These are phyloP conservation scores for Penicillium robsamsonii DNA, from an alignment of 495 filamentous ascomycete genomes.

Conservation along the genomic window DNA sequence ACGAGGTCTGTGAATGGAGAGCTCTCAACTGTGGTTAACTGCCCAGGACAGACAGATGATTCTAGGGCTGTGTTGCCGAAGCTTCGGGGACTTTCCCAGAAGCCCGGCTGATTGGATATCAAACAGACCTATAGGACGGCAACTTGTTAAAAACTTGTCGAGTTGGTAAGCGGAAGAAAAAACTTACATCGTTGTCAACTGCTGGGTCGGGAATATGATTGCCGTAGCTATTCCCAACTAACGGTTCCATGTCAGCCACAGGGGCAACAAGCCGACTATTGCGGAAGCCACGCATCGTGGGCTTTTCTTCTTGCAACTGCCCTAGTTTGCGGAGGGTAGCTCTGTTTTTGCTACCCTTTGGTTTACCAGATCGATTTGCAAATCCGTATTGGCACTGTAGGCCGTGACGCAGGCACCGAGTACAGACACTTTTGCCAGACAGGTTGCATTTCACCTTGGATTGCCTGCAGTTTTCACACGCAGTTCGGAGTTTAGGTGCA, in stretches of 20 bases:
- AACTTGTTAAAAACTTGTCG: not conserved
- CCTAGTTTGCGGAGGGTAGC: slow-evolving; percentile 45
- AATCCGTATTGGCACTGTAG: slow-evolving; percentile 45
- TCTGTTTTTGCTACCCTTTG: slow-evolving; percentile 49
- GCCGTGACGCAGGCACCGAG: slow-evolving; percentile 46
- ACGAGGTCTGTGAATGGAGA: slow-evolving; percentile 24
- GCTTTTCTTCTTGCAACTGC: slow-evolving; percentile 38
- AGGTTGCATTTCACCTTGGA: slow-evolving; percentile 50
- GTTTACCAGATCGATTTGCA: slow-evolving; percentile 48
- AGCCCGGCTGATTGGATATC: slow-evolving; percentile 19
- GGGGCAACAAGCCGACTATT: slow-evolving; percentile 19
- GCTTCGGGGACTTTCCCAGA: slow-evolving; percentile 29
- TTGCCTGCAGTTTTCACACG: slow-evolving; percentile 48
- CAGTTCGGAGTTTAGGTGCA: slow-evolving; percentile 43
- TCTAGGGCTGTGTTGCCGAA: slow-evolving; percentile 18
- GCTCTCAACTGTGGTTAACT: slow-evolving; percentile 16
- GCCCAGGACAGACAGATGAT: slow-evolving; percentile 24
- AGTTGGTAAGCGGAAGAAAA: not conserved
- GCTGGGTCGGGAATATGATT: slow-evolving; percentile 16
- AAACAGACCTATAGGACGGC: slow-evolving; percentile 19
- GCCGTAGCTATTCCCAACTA: slow-evolving; percentile 9
- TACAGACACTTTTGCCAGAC: slow-evolving; percentile 42
- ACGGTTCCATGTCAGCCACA: slow-evolving; percentile 17
- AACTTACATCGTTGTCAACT: slow-evolving; percentile 26
- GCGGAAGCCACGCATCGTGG: slow-evolving; percentile 24